These are phyloP conservation scores for Penicillium sp. DNA, from an alignment of 2,329 filamentous ascomycete species.

Conservation along the genomic window DNA sequence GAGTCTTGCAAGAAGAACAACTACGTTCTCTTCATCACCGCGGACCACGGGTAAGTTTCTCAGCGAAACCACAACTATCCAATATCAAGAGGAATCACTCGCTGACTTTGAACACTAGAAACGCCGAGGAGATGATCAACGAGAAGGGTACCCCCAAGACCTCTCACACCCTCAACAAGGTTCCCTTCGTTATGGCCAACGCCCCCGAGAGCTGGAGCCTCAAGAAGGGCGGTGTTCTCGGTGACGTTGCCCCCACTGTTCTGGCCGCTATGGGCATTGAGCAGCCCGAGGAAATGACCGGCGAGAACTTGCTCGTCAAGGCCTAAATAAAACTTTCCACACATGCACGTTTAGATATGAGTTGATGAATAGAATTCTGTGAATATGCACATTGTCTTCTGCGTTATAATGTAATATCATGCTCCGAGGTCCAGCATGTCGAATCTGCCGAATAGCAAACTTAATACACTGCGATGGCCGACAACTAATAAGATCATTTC, in stretches of 20 bases:
- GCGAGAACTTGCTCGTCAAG: conserved; percentile 80
- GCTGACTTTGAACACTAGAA: conserved; percentile 50
- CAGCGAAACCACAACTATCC: background rate
- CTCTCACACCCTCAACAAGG: conserved; percentile 95
- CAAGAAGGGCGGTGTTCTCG: conserved; percentile 84
- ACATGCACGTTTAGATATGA: conserved; percentile 21
- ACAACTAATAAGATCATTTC: background rate
- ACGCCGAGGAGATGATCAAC: conserved; percentile 99
- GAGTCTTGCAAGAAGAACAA: conserved; percentile 91
- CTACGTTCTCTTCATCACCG: conserved; percentile 92
- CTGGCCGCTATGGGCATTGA: conserved; percentile 87
- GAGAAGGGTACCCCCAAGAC: conserved; percentile 96
- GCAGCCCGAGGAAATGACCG: conserved; percentile 90
- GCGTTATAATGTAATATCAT: background rate
- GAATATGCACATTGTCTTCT: conserved; percentile 21
- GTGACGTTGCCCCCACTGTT: conserved; percentile 94
- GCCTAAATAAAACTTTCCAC: conserved; percentile 32
- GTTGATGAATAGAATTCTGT: conserved; percentile 25
- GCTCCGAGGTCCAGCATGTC: background rate
- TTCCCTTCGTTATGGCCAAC: conserved; percentile 98
- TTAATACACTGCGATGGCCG: background rate
- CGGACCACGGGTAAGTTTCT: conserved; percentile 76
- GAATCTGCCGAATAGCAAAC: background rate
- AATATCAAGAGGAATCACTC: background rate
- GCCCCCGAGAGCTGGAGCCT: conserved; percentile 86